Percentiles rank a stretch among this genome's conserved stretches.
phyloP scores from a whole-genome alignment of 228 moss, liverwort and hornwort genomes.

The Sphagnum fallax region DNA sequence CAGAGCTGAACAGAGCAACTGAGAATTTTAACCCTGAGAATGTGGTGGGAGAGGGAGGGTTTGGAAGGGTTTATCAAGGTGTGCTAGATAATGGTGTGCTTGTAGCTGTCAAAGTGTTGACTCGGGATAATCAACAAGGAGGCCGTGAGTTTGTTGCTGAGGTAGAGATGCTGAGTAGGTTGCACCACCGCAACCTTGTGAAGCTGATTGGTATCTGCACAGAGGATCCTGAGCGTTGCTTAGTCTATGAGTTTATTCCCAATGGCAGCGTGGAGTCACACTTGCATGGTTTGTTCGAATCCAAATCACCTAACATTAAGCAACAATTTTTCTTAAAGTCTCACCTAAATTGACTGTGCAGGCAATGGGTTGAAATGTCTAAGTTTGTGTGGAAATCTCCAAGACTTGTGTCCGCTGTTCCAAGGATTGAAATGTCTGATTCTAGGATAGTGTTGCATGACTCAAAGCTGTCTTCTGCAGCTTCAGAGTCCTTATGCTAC shows the following conservation, averaged over 20 bases:
- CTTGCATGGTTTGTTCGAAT: conserved; percentile 46
- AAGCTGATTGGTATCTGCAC: conserved; percentile 74
- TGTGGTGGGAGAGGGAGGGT: conserved; percentile 86
- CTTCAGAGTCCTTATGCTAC: no score
- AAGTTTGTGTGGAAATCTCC: no score
- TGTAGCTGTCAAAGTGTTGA: conserved; percentile 81
- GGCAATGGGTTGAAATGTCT: no score
- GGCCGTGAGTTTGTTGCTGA: conserved; percentile 80
- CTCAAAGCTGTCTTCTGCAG: no score
- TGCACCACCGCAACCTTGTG: conserved; percentile 75
- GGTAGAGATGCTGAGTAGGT: conserved; percentile 80
- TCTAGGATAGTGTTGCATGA: no score
- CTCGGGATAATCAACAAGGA: conserved; percentile 51
- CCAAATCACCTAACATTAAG: no score
- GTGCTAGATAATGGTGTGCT: conserved; percentile 56
- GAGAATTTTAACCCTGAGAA: conserved; percentile 67
- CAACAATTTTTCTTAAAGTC: no score
- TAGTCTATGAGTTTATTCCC: conserved; percentile 79
- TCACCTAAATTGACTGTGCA: no score
- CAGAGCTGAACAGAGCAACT: conserved; percentile 76
- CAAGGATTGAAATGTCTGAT: no score
- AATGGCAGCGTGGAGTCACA: conserved; percentile 91
- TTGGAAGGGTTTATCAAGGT: conserved; percentile 86
- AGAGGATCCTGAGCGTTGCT: conserved; percentile 49
- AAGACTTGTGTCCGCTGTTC: no score